Evolutionary conservation across 371 early-diverging fungal genomes (phyloP).

Genomic region (Mucor saturninus): DNA sequence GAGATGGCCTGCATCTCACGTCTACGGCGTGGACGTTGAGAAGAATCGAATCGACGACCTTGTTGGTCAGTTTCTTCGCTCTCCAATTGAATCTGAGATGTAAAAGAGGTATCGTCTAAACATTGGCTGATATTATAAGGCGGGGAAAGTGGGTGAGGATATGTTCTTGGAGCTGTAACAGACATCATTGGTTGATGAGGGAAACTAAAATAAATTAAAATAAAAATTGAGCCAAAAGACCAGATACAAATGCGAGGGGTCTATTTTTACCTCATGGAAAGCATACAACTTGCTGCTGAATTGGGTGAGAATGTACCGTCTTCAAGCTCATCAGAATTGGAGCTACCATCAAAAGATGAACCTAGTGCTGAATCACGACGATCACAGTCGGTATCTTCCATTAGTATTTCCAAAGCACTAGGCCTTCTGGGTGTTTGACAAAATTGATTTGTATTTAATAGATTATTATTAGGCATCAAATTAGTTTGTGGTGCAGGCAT

Average conservation of each 20-base stretch:
- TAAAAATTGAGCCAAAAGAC: not conserved
- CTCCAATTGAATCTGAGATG: conserved; percentile 7
- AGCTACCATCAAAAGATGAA: conserved; percentile 33
- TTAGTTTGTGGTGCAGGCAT: conserved; percentile 1
- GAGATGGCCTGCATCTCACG: conserved; percentile 67
- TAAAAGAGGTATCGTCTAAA: conserved; percentile 2
- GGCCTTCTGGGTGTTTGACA: conserved; percentile 14
- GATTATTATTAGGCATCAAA: not conserved
- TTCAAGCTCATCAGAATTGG: conserved; percentile 30
- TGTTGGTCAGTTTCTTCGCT: conserved; percentile 1
- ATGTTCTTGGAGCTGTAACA: conserved; percentile 16
- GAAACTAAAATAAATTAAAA: conserved; percentile 15
- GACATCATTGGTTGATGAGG: conserved; percentile 22
- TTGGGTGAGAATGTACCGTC: conserved; percentile 16
- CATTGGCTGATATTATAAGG: conserved; percentile 10
- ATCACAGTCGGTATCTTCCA: conserved; percentile 23
- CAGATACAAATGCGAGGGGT: not conserved
- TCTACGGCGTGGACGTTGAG: conserved; percentile 41
- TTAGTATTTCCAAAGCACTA: conserved; percentile 23
- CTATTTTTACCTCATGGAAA: conserved; percentile 24
- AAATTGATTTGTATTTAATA: conserved; percentile 15
- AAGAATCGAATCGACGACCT: conserved; percentile 6
- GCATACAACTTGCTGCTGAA: conserved; percentile 11
- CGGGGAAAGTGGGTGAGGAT: conserved; percentile 28
- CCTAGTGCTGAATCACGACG: conserved; percentile 33